Evolutionary conservation across 495 filamentous ascomycete species (phyloP).

Genomic region (Penicillium steckii): DNA sequence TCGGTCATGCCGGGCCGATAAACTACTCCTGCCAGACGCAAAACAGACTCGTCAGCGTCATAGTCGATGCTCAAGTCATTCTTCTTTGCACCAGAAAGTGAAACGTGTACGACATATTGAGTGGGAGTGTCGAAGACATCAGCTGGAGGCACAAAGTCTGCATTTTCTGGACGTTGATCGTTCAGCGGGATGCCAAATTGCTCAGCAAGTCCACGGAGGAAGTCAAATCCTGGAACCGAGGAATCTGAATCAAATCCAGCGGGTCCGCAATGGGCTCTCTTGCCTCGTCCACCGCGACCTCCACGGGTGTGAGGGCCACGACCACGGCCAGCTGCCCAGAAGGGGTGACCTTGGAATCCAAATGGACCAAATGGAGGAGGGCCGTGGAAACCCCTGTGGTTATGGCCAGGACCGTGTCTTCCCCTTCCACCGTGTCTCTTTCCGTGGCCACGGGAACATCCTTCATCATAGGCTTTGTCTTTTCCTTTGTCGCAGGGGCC

Average conservation of each 20-base stretch:
- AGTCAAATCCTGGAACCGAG: constrained; percentile 18
- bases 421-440: neutral
- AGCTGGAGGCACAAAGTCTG: constrained; percentile 61
- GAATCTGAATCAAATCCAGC: constrained; percentile 1
- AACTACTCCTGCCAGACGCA: constrained; percentile 69
- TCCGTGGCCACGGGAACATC: no score
- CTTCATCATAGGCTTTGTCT: neutral
- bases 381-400: constrained; percentile 2
- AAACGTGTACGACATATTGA: constrained; percentile 66
- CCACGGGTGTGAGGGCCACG: constrained; percentile 11
- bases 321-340: constrained; percentile 5
- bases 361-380: constrained; percentile 4
- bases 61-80: constrained; percentile 75
- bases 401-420: neutral
- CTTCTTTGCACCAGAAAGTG: constrained; percentile 74
- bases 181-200: constrained; percentile 32
- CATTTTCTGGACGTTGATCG: constrained; percentile 24
- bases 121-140: constrained; percentile 70
- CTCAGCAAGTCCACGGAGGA: constrained; percentile 34
- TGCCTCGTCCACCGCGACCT: constrained; percentile 16
- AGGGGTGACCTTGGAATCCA: constrained; percentile 1
- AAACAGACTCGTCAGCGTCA: constrained; percentile 61
- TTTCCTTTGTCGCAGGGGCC: neutral
- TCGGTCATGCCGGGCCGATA: constrained; percentile 67
- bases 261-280: constrained; percentile 7